Conservation (phyloP, 2,329 filamentous ascomycete genomes). For the Phialophora verrucosa region DNA sequence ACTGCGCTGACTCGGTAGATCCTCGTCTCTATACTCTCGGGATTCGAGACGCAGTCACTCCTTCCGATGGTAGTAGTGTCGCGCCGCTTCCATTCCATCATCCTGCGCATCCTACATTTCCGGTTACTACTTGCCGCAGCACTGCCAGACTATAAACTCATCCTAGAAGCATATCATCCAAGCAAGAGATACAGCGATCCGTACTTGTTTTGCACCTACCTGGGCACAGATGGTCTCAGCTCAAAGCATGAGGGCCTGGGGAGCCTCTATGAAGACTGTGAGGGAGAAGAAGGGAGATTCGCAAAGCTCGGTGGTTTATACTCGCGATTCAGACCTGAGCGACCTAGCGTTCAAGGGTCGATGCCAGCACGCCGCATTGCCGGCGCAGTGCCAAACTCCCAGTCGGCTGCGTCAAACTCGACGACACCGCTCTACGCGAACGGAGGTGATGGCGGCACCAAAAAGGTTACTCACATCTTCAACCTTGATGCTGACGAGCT, state of each 20-base stretch:
- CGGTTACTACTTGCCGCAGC: constrained; percentile 66
- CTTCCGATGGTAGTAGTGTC: constrained; percentile 65
- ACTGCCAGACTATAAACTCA: constrained; percentile 67
- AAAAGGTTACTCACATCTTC: constrained; percentile 64
- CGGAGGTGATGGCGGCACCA: constrained; percentile 38
- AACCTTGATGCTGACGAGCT: constrained; percentile 71
- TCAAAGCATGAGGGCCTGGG: constrained; percentile 49
- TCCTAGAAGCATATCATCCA: constrained; percentile 81
- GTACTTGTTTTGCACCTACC: constrained; percentile 70
- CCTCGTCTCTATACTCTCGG: constrained; percentile 57
- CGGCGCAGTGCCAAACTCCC: constrained; percentile 50
- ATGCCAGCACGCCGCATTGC: constrained; percentile 37
- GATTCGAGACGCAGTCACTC: constrained; percentile 58
- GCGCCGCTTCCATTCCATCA: constrained; percentile 67
- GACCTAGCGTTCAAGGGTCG: constrained; percentile 53
- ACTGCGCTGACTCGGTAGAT: constrained; percentile 48
- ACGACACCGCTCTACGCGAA: constrained; percentile 36
- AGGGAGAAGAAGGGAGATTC: constrained; percentile 47
- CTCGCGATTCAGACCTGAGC: constrained; percentile 71
- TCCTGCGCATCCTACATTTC: constrained; percentile 67
- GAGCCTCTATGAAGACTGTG: constrained; percentile 45
- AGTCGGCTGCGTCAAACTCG: constrained; percentile 55
- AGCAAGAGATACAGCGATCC: constrained; percentile 70
- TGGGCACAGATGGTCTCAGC: constrained; percentile 67
- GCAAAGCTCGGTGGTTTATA: constrained; percentile 64